Evolutionary conservation across 805 yeast genomes (phyloP).

Genomic region (Candida manassasensis): DNA sequence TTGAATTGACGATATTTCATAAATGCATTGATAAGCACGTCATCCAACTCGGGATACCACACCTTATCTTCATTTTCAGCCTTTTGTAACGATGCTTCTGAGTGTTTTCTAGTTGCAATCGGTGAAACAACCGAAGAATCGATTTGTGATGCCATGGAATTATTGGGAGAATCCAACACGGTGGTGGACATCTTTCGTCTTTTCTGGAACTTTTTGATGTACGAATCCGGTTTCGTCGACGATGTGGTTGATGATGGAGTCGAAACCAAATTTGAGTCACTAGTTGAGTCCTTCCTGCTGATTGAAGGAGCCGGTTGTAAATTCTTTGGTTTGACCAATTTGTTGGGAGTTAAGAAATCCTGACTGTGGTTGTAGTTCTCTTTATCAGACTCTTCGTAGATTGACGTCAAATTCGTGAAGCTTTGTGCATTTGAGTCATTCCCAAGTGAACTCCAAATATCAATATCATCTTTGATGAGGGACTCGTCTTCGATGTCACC

Average conservation of each 20-base stretch:
- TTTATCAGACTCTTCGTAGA: conserved; percentile 18
- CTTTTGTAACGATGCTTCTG: conserved; percentile 1
- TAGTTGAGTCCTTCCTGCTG: not conserved
- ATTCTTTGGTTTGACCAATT: conserved; percentile 13
- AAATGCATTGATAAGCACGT: conserved; percentile 29
- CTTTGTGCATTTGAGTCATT: conserved; percentile 7
- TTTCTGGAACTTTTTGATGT: conserved; percentile 7
- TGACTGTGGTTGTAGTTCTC: conserved; percentile 1
- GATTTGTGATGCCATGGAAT: conserved; percentile 32
- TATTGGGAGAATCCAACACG: conserved; percentile 28
- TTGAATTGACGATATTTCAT: conserved; percentile 30
- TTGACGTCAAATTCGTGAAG: conserved; percentile 18
- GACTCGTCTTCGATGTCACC: conserved; percentile 1
- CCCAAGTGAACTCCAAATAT: conserved; percentile 5
- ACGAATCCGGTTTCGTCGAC: not conserved
- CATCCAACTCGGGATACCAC: conserved; percentile 36
- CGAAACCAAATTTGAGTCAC: not conserved
- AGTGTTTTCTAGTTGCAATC: conserved; percentile 9
- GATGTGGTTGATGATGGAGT: not conserved
- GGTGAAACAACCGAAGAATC: conserved; percentile 29
- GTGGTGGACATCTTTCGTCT: conserved; percentile 12
- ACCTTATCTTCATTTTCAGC: conserved; percentile 17
- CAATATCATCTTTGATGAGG: conserved; percentile 3
- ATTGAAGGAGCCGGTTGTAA: not conserved
- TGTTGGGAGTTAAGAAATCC: conserved; percentile 31